phyloP scores from a whole-genome alignment of 371 early-diverging fungal genomes.

The Apophysomyces sp. region DNA sequence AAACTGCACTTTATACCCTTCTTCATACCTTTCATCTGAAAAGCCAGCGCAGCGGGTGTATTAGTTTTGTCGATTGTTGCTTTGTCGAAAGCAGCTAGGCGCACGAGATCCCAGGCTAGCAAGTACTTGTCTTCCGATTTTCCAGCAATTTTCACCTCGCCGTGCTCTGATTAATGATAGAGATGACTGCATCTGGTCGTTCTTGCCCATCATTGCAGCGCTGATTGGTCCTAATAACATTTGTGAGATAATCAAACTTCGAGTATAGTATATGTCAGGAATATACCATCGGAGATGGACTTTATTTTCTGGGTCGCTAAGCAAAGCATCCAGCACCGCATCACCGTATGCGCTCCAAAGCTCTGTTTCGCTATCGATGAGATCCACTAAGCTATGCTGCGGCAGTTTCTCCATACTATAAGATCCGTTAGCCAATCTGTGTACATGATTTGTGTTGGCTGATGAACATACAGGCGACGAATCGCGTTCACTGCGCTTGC shows the following conservation, averaged over 20 bases:
- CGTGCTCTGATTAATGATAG: background rate
- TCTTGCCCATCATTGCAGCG: background rate
- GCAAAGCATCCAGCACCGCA: background rate
- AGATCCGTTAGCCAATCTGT: background rate
- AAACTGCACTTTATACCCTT: background rate
- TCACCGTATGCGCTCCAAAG: slow-evolving; percentile 1
- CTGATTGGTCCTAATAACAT: slow-evolving; percentile 4
- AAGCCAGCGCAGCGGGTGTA: background rate
- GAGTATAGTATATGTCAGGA: background rate
- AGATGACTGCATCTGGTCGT: background rate
- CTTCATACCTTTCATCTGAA: slow-evolving; percentile 5
- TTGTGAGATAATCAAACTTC: background rate
- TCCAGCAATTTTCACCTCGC: background rate
- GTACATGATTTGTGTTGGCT: background rate
- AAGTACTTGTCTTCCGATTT: slow-evolving; percentile 5
- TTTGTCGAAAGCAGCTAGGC: slow-evolving; percentile 19
- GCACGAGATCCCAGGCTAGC: slow-evolving; percentile 26
- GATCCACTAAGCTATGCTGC: background rate
- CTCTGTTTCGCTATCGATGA: background rate
- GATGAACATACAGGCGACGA: background rate
- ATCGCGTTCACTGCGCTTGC: background rate
- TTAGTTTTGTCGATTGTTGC: background rate
- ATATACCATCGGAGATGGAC: slow-evolving; percentile 3
- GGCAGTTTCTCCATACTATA: background rate
- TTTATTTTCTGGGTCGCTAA: background rate